These are phyloP conservation scores for Capronia americana DNA, from an alignment of 2,329 filamentous ascomycete genomes.

Conservation along the genomic window DNA sequence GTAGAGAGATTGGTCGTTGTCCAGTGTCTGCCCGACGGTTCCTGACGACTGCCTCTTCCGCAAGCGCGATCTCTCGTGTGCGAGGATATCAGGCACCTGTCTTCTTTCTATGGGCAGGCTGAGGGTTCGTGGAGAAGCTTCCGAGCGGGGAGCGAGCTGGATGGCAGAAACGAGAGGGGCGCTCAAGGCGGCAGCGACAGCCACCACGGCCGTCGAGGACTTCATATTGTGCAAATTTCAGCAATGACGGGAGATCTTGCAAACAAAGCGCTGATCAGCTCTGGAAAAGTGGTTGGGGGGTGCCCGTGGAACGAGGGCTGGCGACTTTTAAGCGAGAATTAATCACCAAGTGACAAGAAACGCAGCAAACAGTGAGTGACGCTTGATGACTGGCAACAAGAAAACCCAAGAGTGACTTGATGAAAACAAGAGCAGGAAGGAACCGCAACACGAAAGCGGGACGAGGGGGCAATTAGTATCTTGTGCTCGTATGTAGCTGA, in stretches of 20 bases:
- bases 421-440: not conserved
- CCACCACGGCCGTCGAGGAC: slow-evolving; percentile 16
- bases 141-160: slow-evolving; percentile 38
- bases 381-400: slow-evolving; percentile 6
- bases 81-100: slow-evolving; percentile 29
- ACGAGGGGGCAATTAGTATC: not conserved
- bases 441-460: not conserved
- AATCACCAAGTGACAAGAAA: slow-evolving; percentile 2
- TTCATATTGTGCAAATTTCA: slow-evolving; percentile 18
- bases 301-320: not conserved
- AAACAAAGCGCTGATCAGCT: not conserved
- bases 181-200: slow-evolving; percentile 23
- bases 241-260: not conserved
- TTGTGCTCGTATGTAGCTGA: not conserved
- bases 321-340: not conserved
- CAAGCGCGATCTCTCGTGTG: slow-evolving; percentile 33
- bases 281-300: not conserved
- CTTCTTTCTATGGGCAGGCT: slow-evolving; percentile 35
- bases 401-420: not conserved
- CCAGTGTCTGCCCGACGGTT: slow-evolving; percentile 33
- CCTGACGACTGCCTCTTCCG: slow-evolving; percentile 26
- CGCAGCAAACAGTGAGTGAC: slow-evolving; percentile 1
- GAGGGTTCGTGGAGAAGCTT: slow-evolving; percentile 31
- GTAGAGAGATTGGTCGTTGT: slow-evolving; percentile 49
- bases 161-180: slow-evolving; percentile 37